These are phyloP conservation scores for Pichia sp. DNA, from an alignment of 1,139 yeast genomes.

Conservation along the genomic window DNA sequence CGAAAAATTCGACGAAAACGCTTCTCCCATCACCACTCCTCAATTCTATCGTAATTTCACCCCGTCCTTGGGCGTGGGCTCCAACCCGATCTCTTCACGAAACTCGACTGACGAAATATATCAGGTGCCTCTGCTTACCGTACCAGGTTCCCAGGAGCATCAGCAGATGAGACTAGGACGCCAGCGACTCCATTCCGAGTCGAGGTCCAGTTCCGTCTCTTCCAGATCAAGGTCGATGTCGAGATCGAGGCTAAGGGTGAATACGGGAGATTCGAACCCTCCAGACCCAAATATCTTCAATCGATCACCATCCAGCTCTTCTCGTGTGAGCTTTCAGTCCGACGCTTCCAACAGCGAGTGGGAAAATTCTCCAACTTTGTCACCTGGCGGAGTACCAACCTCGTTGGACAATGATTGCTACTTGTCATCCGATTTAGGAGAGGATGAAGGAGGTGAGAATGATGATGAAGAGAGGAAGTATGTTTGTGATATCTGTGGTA, in stretches of 20 bases:
- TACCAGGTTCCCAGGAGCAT: constrained; percentile 15
- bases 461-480: constrained; percentile 37
- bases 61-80: neutral
- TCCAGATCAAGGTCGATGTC: constrained; percentile 10
- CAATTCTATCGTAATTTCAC: constrained; percentile 1
- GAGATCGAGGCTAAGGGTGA: neutral
- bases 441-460: constrained; percentile 16
- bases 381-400: constrained; percentile 7
- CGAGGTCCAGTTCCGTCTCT: constrained; percentile 19
- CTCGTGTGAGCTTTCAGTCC: neutral
- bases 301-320: constrained; percentile 3
- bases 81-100: constrained; percentile 3
- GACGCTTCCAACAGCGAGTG: constrained; percentile 1
- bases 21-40: neutral
- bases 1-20: neutral
- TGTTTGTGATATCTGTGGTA: constrained; percentile 81
- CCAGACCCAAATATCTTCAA: neutral
- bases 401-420: neutral
- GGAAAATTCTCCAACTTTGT: neutral
- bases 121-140: constrained; percentile 13
- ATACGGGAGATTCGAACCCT: neutral
- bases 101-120: constrained; percentile 2
- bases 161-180: constrained; percentile 12
- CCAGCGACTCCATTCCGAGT: neutral
- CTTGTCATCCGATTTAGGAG: constrained; percentile 13